Conservation (phyloP, 371 early-diverging fungal species). For the Haplosporangium sp. region DNA sequence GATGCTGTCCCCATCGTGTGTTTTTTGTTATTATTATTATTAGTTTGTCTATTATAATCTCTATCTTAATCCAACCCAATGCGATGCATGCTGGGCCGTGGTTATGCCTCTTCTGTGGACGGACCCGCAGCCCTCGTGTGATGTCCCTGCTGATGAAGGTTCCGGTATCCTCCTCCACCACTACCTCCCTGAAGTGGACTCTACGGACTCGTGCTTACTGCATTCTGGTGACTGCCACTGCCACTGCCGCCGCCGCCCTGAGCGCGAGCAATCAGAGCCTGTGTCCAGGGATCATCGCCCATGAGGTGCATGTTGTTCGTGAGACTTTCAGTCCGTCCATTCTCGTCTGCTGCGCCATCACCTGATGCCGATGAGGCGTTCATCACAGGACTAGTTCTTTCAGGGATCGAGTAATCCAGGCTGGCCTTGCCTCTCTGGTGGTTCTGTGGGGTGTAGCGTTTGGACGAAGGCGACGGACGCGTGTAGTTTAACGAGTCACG, state of each 20-base stretch:
- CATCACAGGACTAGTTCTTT: background rate
- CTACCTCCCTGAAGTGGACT: background rate
- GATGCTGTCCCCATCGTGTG: too few species aligned
- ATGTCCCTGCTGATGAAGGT: too few species aligned
- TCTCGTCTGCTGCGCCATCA: background rate
- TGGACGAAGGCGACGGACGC: background rate
- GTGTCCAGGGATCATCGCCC: slow-evolving; percentile 48
- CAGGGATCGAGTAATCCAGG: slow-evolving; percentile 13
- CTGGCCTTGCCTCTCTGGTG: slow-evolving; percentile 21
- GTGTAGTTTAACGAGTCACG: background rate
- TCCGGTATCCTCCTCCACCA: background rate
- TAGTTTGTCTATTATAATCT: too few species aligned
- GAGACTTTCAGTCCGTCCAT: slow-evolving; percentile 18
- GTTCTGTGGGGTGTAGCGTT: slow-evolving; percentile 1
- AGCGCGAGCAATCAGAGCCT: slow-evolving; percentile 48
- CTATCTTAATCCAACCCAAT: too few species aligned
- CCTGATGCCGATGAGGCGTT: background rate
- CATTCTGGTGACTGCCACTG: background rate
- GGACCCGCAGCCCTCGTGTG: too few species aligned
- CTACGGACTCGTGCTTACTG: too few species aligned
- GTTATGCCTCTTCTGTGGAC: too few species aligned
- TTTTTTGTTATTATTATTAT: too few species aligned
- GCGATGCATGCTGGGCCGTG: too few species aligned
- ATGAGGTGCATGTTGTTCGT: slow-evolving; percentile 23
- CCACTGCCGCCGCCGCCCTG: slow-evolving; percentile 1